Base-by-base conservation (phyloP, 1,284 basidiomycete genomes). In the Ustilago hordei region DNA sequence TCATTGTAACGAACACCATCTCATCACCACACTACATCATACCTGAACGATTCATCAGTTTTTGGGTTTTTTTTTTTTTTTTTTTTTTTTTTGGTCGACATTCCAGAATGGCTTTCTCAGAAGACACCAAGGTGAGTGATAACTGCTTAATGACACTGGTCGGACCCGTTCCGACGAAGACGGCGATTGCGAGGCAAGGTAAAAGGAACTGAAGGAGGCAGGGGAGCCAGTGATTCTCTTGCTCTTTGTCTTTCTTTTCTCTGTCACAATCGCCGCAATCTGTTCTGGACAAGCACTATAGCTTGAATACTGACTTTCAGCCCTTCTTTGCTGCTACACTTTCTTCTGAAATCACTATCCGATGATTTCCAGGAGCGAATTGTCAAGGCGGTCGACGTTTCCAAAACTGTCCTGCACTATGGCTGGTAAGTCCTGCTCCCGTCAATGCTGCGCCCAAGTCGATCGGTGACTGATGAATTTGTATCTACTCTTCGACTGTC, bases 381-480 rank as follows among this genome's bases (percentile, higher is more conserved):
- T 60, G 78, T 83, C 65, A 81, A 81, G 63, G 65, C 78, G 2
- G 65, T 84, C 53, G 83, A 84, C 58, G 70, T 84, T 55, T 74
- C 78, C 64, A 84, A 84, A 74, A 84, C 82, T 2, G 41, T 83
- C n/a, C 62, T 83, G 28, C 82, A 83, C 71, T 83, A 82, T 55
- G 82, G 82, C 60, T 83, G 81, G 83, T 84, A 59, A 60, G 82
- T 75, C 1, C 23, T 36, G 19, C n/a, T 54, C 8, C 17, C n/a
- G 7, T 19, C n/a, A 19, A 15, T 4, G 19, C 13, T 41, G 15
- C 15, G 39, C 39, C 39, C 43, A 45, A 17, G 8, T 11, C 13
- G 43, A 45, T 8, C 19, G 8, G 9, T 17, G 17, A 12, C 50
- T 60, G 36, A 59, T 45, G 15, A 15, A 11, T 32, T 15, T 28